Base-by-base conservation (phyloP, 1,284 basidiomycete species). In the Trametes pubescens region DNA sequence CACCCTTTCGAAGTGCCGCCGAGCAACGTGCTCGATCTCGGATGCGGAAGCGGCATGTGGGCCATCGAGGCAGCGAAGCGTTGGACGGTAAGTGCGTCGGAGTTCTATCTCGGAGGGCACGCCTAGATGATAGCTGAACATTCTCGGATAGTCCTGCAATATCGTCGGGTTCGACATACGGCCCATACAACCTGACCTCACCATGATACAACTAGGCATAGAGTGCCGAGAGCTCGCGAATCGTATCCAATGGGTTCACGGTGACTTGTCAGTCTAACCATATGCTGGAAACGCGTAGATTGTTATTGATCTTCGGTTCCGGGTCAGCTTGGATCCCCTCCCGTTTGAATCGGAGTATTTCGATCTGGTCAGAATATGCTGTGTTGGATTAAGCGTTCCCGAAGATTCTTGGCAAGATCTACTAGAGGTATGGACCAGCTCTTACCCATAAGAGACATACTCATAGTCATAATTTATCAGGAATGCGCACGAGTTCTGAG, bases 11-110 rank as follows among this genome's bases (percentile, higher is more conserved):
- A 81, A 5, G 72, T 71, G 0, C 83, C 85, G 18, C 90, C 90
- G 0, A 52, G 70, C 1, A 76, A 79, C 6, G 80, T 91, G 0
- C 82, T 93, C 10, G 91, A 92, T 72, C 78, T 96, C 26, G 94
- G 94, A 0, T 94, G 92, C 72, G 94, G 94, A 4, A 87, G 86
- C 61, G 94, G 94, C 0, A 83, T 86, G 58, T 92, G 91, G 90
- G 82, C 83, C 11, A 80, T 92, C 46, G 84, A 88, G 62, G 88
- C 88, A 8, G 89, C 86, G 2, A 85, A 81, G 67, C 74, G 79
- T 56, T 92, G 89, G 89, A 79, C 80, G 73, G 91, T 89, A 61
- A 57, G 85, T 74, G 44, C 38, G 5, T 29, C 35, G 2, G 18
- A 26, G 4, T 18, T 35, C 14, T 22, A 21, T 29, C 10, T 63